phyloP scores from a whole-genome alignment of 1,284 basidiomycete genomes.

The Retiboletus fuscus region DNA sequence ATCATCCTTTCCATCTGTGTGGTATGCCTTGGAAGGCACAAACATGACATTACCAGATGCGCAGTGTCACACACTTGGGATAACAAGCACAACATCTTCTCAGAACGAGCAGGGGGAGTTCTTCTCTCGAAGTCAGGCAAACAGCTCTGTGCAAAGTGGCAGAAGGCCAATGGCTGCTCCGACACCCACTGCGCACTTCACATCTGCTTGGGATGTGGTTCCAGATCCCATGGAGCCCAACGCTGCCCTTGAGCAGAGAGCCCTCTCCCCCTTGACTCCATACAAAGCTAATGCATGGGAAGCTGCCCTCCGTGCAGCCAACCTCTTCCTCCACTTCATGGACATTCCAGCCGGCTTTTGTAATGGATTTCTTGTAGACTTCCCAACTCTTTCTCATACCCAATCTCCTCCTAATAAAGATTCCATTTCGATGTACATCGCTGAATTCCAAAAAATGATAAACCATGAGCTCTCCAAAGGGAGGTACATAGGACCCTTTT shows the following conservation, averaged over 20 bases:
- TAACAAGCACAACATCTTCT: neutral
- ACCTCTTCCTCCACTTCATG: neutral
- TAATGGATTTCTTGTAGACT: neutral
- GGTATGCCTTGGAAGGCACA: slow-evolving; percentile 1
- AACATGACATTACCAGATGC: neutral
- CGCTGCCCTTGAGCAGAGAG: neutral
- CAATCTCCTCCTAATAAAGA: too few relatives aligned
- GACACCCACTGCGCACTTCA: neutral
- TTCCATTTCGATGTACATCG: neutral
- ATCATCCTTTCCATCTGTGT: slow-evolving; percentile 8
- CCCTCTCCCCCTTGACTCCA: neutral
- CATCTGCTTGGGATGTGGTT: neutral
- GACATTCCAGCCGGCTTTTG: neutral
- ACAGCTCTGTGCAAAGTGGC: neutral
- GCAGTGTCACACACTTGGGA: neutral
- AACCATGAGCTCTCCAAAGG: neutral
- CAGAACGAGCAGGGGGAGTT: neutral
- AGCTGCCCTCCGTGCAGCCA: neutral
- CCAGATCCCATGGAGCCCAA: neutral
- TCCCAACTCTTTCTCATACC: neutral
- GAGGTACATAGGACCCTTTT: neutral
- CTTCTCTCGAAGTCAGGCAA: neutral
- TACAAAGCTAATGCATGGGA: neutral
- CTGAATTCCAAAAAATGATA: neutral
- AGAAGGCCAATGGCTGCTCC: neutral